Evolutionary conservation across 352 stramenopile genomes (phyloP), one percentile per base, ranked within the genome.

Genomic region (Stramenopiles sp.): DNA sequence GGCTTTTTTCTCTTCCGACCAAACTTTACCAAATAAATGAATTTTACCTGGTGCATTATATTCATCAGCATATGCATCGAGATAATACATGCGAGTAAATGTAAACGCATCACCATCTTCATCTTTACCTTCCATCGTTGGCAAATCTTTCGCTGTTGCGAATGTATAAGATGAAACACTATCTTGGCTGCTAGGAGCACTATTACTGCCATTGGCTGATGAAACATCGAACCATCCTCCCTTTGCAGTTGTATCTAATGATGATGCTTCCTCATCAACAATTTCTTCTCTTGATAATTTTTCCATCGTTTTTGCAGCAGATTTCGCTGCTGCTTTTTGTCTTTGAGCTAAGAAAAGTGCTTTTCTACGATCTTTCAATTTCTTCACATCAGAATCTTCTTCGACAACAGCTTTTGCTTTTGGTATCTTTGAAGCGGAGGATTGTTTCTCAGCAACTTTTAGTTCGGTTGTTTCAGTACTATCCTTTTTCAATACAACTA

Each of bases 1-100:
- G 31, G 84, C 83, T 6, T 86, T 81, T 0, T 84, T 84, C 20
- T 85, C 33, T 30, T 81, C 74, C 33, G 73, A 73, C 20, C 23
- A 73, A 20, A 98, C 93, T 84, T 98, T 98, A 63, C 96, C 96
- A 80, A 99, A 98, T 1, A 99, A 81, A 83, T 97, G 98, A 74
- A 99, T 89, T 74, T 94, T 93, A 13, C 96, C 95, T 30, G 90
- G 91, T 30, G 93, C 88, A 1, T 29, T 63, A 29, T 23, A 69
- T 1, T 95, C 91, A 30, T 96, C 89, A 89, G 99, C 96, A 27
- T 93, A 88, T 0, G 93, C 93, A 85, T 99, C 95, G 78, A 98
- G 92, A 92, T 94, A 98, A 85, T 94, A 99, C 85, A 99, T 91
- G 81, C 93, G 89, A 23, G 98, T 84, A 77, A 90, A 86, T 74